phyloP scores from a whole-genome alignment of 2,329 filamentous ascomycete species.

The Cordyceps militaris region DNA sequence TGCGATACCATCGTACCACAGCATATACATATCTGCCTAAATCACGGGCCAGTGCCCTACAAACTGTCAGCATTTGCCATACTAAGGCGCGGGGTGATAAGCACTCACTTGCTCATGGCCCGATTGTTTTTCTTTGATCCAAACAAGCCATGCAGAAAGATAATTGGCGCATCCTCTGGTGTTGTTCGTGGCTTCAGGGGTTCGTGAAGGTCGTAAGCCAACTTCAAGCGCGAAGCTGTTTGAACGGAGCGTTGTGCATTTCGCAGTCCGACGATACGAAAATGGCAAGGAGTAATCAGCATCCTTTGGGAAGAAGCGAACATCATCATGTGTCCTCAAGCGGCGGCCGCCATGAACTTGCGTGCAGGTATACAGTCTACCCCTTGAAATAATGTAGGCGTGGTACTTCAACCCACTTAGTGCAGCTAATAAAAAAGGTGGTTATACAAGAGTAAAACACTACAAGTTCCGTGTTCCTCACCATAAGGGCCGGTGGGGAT shows the following conservation, averaged over 20 bases:
- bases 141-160: constrained; percentile 90
- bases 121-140: constrained; percentile 94
- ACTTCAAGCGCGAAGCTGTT: constrained; percentile 13
- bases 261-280: neutral
- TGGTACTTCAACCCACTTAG: too few species aligned
- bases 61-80: constrained; percentile 13
- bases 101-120: constrained; percentile 81
- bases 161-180: constrained; percentile 53
- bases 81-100: neutral
- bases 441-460: too few species aligned
- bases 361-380: too few species aligned
- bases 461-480: too few species aligned
- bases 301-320: neutral
- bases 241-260: neutral
- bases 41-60: constrained; percentile 72
- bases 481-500: too few species aligned
- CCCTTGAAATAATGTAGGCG: too few species aligned
- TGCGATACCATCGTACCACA: constrained; percentile 47
- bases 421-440: too few species aligned
- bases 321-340: neutral
- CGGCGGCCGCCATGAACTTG: neutral
- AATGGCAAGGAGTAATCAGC: neutral
- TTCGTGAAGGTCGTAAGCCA: constrained; percentile 62
- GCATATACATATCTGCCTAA: constrained; percentile 75
- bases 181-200: constrained; percentile 38